phyloP scores from a whole-genome alignment of 805 yeast species.

The Pichia heedii region DNA sequence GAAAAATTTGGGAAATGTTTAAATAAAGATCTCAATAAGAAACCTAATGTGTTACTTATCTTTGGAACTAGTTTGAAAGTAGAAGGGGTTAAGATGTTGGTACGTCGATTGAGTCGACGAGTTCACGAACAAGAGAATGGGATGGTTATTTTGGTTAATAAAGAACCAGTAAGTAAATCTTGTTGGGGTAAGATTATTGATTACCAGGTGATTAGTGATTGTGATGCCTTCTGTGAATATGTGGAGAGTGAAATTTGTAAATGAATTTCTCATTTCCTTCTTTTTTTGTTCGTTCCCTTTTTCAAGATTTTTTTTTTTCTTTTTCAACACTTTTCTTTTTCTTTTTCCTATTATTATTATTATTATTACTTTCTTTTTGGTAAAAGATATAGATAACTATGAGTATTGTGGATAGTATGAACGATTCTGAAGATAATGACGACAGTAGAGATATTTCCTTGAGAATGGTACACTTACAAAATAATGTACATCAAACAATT shows the following conservation, averaged over 20 bases:
- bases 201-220: slow-evolving; percentile 69
- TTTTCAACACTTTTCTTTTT: too few species aligned
- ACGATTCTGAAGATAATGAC: too few species aligned
- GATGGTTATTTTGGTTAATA: slow-evolving; percentile 65
- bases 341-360: neutral
- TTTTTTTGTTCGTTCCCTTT: slow-evolving; percentile 22
- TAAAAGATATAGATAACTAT: neutral
- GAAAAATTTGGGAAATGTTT: slow-evolving; percentile 70
- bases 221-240: slow-evolving; percentile 69
- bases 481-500: neutral
- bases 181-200: slow-evolving; percentile 70
- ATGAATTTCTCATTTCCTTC: slow-evolving; percentile 22
- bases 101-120: slow-evolving; percentile 53
- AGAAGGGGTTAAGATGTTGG: slow-evolving; percentile 78
- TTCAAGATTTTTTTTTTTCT: too few species aligned
- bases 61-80: slow-evolving; percentile 92
- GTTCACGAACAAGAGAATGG: slow-evolving; percentile 72
- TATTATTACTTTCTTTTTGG: too few species aligned
- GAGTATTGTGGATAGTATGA: too few species aligned
- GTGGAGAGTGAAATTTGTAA: slow-evolving; percentile 44
- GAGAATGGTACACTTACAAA: neutral
- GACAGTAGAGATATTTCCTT: too few species aligned
- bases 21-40: slow-evolving; percentile 50
- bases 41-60: slow-evolving; percentile 74
- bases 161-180: slow-evolving; percentile 48